Conservation (phyloP, 805 yeast genomes). For the Metschnikowia matae region DNA sequence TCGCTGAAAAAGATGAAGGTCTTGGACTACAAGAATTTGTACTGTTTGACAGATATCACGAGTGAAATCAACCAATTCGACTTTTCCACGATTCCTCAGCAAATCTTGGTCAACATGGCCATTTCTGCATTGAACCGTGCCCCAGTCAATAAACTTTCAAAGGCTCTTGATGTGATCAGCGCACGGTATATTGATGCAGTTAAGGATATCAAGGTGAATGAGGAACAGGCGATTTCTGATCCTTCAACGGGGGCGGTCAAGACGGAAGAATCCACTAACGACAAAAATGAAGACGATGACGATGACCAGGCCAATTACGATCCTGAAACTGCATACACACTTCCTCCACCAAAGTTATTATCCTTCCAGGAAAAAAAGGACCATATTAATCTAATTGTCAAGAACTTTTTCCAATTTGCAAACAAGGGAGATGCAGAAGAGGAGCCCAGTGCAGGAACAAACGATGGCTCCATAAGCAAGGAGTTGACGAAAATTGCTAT, state of each 20-base stretch:
- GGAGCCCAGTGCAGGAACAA: not conserved
- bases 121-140: constrained; percentile 59
- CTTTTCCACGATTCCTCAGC: constrained; percentile 61
- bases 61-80: constrained; percentile 68
- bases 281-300: constrained; percentile 19
- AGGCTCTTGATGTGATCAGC: constrained; percentile 66
- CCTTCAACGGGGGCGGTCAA: constrained; percentile 12
- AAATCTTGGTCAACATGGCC: constrained; percentile 61
- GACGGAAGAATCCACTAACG: constrained; percentile 14
- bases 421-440: constrained; percentile 20
- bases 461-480: constrained; percentile 29
- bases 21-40: constrained; percentile 56
- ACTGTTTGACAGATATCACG: constrained; percentile 56
- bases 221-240: not conserved
- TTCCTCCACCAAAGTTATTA: constrained; percentile 57
- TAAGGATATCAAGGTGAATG: constrained; percentile 6
- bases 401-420: constrained; percentile 53
- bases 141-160: constrained; percentile 48
- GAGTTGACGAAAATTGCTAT: constrained; percentile 59
- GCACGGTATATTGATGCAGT: constrained; percentile 54
- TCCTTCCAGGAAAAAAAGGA: constrained; percentile 52
- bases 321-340: constrained; percentile 42
- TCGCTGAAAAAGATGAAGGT: constrained; percentile 26
- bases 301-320: constrained; percentile 26
- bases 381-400: constrained; percentile 54